Percentiles rank a stretch among this genome's conserved stretches.
These are phyloP conservation scores for Sequoia sempervirens DNA, from an alignment of 75 land plant species.

Conservation along the genomic window DNA sequence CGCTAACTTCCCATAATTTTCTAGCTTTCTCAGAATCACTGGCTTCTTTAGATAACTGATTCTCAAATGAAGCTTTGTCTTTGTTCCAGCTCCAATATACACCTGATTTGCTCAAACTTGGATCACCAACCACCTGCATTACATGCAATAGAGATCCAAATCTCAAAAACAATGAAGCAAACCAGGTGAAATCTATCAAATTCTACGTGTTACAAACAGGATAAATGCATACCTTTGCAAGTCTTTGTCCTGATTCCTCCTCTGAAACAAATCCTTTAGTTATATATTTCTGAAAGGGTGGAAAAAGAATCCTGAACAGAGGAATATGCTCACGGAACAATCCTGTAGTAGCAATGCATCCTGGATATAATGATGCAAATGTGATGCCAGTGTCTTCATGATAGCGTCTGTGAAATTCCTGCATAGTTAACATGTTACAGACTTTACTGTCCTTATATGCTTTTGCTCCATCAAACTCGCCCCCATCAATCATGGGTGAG, in stretches of 20 bases:
- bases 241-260: constrained; percentile 94
- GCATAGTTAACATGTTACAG: constrained; percentile 99
- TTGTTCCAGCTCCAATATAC: constrained; percentile 99
- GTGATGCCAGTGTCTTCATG: constrained; percentile 92
- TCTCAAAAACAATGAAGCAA: constrained; percentile 1
- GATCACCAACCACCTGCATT: constrained; percentile 89
- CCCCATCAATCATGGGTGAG: constrained; percentile 96
- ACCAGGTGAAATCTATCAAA: neutral
- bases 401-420: constrained; percentile 91
- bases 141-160: constrained; percentile 2
- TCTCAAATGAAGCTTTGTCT: constrained; percentile 90
- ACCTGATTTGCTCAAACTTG: constrained; percentile 92
- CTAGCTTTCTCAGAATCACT: constrained; percentile 90
- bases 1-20: constrained; percentile 94
- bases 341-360: constrained; percentile 99
- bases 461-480: constrained; percentile 95
- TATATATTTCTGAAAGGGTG: constrained; percentile 99
- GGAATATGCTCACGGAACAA: constrained; percentile 97
- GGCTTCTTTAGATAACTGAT: constrained; percentile 91
- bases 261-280: constrained; percentile 98
- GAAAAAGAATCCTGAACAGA: constrained; percentile 88
- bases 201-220: neutral
- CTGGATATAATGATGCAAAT: constrained; percentile 95
- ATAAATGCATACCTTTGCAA: constrained; percentile 74
- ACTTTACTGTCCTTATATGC: constrained; percentile 99